Base-by-base conservation (phyloP, 2,329 filamentous ascomycete genomes). In the Alternaria sp. region DNA sequence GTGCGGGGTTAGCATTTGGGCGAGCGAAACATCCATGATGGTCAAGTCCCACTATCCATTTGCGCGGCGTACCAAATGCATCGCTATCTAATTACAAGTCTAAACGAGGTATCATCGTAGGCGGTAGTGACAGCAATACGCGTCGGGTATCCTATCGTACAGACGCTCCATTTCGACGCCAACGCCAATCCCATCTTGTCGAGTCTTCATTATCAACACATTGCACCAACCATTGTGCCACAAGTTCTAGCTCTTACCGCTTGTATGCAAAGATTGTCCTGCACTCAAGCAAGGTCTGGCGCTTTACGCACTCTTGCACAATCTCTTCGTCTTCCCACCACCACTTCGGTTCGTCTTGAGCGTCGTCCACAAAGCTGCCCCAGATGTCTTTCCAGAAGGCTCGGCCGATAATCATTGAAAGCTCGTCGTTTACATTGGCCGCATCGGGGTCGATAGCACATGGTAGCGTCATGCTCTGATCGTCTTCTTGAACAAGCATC, bases 251-350 rank as follows among this genome's bases (percentile, higher is more conserved):
- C 32, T 18, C 28, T 61, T 39, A 68, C 30, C 54, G 62, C 60
- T 78, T 79, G 61, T 73, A 75, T 8, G 76, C 78, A 59, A 72
- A 75, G 30, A 80, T 68, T 4, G 74, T 70, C 20, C 71, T 75
- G 48, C 78, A 79, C 46, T 79, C 78, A 43, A 79, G 71, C n/a
- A 75, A 66, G 3, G 78, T 80, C 32, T 71, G 63, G 43, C 63
- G 67, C 53, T 78, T 66, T 28, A 73, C 59, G 54, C 78, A 79
- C 62, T 80, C 78, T 18, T 71, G 63, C 49, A 77, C 63, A 12
- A 80, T 74, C 18, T 75, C 73, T 14, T 73, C 69, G 44, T 79
- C 73, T 51, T 79, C 76, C 78, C 78, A 80, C 76, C 76, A 80
- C 75, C 76, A 79, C 18, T 64, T 66, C 3, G 67, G 62, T 55